These are phyloP conservation scores for Collariella sp. DNA, from an alignment of 495 filamentous ascomycete genomes.

Conservation along the genomic window DNA sequence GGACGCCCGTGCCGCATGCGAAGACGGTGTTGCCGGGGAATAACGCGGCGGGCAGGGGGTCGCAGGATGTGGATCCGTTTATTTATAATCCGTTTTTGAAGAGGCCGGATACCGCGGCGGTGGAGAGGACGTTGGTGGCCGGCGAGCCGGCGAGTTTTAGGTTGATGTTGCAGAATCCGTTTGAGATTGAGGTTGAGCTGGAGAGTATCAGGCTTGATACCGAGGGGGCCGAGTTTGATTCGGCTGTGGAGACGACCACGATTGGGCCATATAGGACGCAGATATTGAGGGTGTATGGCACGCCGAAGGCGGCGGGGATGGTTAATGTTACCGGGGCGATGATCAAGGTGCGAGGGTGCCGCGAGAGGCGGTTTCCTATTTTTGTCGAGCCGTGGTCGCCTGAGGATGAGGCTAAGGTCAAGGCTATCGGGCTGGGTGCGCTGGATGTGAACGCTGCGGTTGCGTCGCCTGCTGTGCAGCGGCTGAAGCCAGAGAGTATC, in stretches of 20 bases:
- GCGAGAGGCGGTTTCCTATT: slow-evolving; percentile 73
- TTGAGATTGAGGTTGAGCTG: slow-evolving; percentile 83
- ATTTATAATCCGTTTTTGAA: slow-evolving; percentile 87
- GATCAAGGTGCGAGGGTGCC: slow-evolving; percentile 72
- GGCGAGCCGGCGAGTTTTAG: slow-evolving; percentile 67
- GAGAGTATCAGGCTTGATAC: slow-evolving; percentile 70
- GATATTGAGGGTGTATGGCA: slow-evolving; percentile 61
- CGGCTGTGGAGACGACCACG: slow-evolving; percentile 52
- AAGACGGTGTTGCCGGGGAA: slow-evolving; percentile 61
- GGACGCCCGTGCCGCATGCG: slow-evolving; percentile 60
- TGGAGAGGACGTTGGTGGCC: slow-evolving; percentile 63
- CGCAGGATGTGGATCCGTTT: slow-evolving; percentile 68
- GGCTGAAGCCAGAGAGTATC: slow-evolving; percentile 41
- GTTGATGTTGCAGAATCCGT: slow-evolving; percentile 85
- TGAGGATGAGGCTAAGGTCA: slow-evolving; percentile 61
- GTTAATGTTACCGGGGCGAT: slow-evolving; percentile 70
- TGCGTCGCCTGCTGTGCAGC: slow-evolving; percentile 25
- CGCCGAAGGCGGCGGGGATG: slow-evolving; percentile 54
- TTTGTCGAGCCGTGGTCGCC: slow-evolving; percentile 69
- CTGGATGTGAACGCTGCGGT: slow-evolving; percentile 38
- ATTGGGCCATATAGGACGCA: slow-evolving; percentile 76
- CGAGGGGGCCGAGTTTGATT: slow-evolving; percentile 61
- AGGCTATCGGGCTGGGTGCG: slow-evolving; percentile 58
- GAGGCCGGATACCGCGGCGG: slow-evolving; percentile 44
- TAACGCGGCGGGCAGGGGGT: slow-evolving; percentile 42